Conservation (phyloP, 225 moss, liverwort and hornwort genomes). For the Thuidium tamariscinum region DNA sequence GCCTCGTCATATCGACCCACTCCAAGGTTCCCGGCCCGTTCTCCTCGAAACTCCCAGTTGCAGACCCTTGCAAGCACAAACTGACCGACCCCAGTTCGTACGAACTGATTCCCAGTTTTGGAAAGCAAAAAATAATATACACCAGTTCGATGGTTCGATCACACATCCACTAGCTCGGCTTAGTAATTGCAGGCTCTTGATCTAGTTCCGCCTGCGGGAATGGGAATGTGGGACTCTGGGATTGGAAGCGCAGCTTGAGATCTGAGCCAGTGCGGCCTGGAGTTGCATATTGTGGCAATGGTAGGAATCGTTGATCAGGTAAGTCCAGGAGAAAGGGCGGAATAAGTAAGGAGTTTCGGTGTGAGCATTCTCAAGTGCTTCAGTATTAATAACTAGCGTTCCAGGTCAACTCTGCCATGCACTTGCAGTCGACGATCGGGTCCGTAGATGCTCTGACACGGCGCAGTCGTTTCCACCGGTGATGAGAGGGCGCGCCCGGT, state of each 20-base stretch:
- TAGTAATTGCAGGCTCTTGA: neutral
- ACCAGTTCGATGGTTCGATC: neutral
- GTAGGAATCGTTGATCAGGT: neutral
- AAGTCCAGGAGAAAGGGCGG: neutral
- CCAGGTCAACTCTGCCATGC: constrained; percentile 15
- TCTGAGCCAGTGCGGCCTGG: neutral
- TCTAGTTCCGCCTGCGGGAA: neutral
- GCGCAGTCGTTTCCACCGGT: neutral
- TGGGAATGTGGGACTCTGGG: neutral
- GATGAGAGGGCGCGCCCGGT: neutral
- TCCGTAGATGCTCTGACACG: constrained; percentile 12
- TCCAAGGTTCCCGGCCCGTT: neutral
- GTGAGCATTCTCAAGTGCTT: neutral
- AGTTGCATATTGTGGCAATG: neutral
- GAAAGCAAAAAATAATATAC: too few relatives aligned
- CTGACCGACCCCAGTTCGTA: neutral
- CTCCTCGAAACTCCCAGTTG: neutral
- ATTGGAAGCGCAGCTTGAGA: neutral
- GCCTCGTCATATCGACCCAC: constrained; percentile 13
- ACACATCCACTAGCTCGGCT: neutral
- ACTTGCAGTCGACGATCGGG: neutral
- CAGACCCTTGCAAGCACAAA: neutral
- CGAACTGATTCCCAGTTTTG: neutral
- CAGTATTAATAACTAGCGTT: neutral
- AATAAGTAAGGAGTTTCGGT: neutral